Evolutionary conservation across 2,329 filamentous ascomycete genomes (phyloP).

Genomic region (Nemania abortiva): DNA sequence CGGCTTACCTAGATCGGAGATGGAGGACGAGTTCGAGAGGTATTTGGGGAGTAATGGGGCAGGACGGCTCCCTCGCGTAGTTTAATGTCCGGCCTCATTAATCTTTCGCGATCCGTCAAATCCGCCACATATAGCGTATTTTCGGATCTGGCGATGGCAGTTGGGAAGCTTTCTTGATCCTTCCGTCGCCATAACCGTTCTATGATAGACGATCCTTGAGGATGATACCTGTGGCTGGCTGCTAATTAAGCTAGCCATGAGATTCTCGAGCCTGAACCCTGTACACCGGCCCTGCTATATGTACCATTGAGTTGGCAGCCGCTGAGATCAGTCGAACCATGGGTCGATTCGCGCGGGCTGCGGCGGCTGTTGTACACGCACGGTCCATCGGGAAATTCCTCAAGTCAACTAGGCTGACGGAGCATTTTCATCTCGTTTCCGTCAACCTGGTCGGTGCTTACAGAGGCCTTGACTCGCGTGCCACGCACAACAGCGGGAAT

Average conservation of each 20-base stretch:
- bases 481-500: slow-evolving; percentile 2
- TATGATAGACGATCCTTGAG: slow-evolving; percentile 20
- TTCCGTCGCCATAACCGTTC: not conserved
- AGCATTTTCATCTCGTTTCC: not conserved
- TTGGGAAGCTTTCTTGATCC: slow-evolving; percentile 14
- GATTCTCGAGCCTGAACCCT: not conserved
- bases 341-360: not conserved
- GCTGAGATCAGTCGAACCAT: slow-evolving; percentile 1
- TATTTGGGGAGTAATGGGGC: not conserved
- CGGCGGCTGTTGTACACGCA: slow-evolving; percentile 14
- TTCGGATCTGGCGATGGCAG: not conserved
- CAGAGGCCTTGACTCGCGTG: slow-evolving; percentile 7
- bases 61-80: not conserved
- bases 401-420: not conserved
- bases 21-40: not conserved
- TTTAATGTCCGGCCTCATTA: slow-evolving; percentile 9
- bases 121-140: slow-evolving; percentile 12
- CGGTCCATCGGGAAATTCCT: slow-evolving; percentile 30
- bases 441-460: not conserved
- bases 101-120: slow-evolving; percentile 11
- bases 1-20: not conserved
- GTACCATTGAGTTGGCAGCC: not conserved
- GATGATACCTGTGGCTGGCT: slow-evolving; percentile 8
- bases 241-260: not conserved
- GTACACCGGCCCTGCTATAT: not conserved